A percentile compares a stretch with the other conserved stretches of the same genome.
phyloP scores from a whole-genome alignment of 106 monocot genomes.

The Narthecium ossifragum region DNA sequence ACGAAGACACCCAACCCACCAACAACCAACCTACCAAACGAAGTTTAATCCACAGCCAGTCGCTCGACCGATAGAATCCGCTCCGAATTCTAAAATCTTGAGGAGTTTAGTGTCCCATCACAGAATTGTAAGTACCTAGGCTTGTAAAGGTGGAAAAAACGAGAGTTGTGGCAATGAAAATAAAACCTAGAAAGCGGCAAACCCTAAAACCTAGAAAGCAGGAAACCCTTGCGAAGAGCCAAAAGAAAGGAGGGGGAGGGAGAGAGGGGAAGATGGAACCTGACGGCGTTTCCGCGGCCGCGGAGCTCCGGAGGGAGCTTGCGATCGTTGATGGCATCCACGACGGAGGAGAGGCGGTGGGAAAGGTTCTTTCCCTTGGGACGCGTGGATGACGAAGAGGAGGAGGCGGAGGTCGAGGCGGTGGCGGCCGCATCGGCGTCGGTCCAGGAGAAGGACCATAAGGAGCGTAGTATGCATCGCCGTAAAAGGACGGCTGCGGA shows the following conservation, averaged over 20 bases:
- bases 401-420: not conserved
- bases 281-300: slow-evolving; percentile 50
- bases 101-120: too few species aligned
- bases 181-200: not conserved
- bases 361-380: slow-evolving; percentile 28
- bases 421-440: slow-evolving; percentile 6
- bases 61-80: too few species aligned
- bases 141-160: too few species aligned
- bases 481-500: not conserved
- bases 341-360: slow-evolving; percentile 46
- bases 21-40: too few species aligned
- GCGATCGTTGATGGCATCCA: slow-evolving; percentile 60
- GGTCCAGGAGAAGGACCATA: slow-evolving; percentile 4
- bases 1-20: too few species aligned
- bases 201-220: not conserved
- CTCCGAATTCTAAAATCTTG: too few species aligned
- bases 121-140: too few species aligned
- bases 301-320: slow-evolving; percentile 73
- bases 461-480: not conserved
- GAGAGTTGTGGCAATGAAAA: too few species aligned
- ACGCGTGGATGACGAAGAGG: not conserved
- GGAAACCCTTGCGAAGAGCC: not conserved
- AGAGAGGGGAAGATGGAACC: slow-evolving; percentile 31
- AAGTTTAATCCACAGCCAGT: too few species aligned
- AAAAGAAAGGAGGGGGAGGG: not conserved